Percentiles rank a stretch among this genome's conserved stretches.
These are phyloP conservation scores for Saccharomycopsis babjevae DNA, from an alignment of 805 yeast species.

Conservation along the genomic window DNA sequence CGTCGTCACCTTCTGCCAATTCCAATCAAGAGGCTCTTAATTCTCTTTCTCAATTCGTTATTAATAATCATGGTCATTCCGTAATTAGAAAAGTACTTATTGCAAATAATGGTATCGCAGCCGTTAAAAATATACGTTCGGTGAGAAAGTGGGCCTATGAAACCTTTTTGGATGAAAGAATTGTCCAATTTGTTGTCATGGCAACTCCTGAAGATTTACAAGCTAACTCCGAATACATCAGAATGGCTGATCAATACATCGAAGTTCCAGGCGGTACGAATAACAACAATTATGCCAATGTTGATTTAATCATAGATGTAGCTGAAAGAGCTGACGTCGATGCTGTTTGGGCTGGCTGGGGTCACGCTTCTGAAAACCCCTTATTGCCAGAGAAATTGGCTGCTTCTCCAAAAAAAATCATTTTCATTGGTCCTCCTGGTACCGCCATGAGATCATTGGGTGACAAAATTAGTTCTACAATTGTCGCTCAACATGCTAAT, in stretches of 20 bases:
- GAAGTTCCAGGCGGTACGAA: constrained; percentile 99
- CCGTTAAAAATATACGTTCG: constrained; percentile 95
- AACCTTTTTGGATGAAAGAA: constrained; percentile 93
- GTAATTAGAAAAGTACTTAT: constrained; percentile 81
- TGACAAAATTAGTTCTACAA: constrained; percentile 95
- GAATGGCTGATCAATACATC: constrained; percentile 98
- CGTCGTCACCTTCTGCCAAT: constrained; percentile 1
- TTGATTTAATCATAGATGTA: constrained; percentile 89
- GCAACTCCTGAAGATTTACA: constrained; percentile 98
- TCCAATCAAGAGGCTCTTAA: constrained; percentile 34
- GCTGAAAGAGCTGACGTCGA: constrained; percentile 96
- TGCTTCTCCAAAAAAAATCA: constrained; percentile 78
- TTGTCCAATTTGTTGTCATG: constrained; percentile 93
- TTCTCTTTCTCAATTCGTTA: constrained; percentile 27
- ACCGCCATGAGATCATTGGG: constrained; percentile 99
- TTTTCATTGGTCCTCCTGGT: constrained; percentile 98
- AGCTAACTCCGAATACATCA: constrained; percentile 94
- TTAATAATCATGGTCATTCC: constrained; percentile 85
- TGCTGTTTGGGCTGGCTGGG: constrained; percentile 99
- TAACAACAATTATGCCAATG: constrained; percentile 97
- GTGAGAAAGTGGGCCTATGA: constrained; percentile 99
- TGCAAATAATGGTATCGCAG: constrained; percentile 99
- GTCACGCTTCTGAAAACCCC: constrained; percentile 99
- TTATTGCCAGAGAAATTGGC: constrained; percentile 87
- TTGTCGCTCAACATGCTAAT: constrained; percentile 96